Percentiles rank a stretch among this genome's conserved stretches.
Conservation (phyloP, 345 rosid species). For the Citrus cavaleriei region DNA sequence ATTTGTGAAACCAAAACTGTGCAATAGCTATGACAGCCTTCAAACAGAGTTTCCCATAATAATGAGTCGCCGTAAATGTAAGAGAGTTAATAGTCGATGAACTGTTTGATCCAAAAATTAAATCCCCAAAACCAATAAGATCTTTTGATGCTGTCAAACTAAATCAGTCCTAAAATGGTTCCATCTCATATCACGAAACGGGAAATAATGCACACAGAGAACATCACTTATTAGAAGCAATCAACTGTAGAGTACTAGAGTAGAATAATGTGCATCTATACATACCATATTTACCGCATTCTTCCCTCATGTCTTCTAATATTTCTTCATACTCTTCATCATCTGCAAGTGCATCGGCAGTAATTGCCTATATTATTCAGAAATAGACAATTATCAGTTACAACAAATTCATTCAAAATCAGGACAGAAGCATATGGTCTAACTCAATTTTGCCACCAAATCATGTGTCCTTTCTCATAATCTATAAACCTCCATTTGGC, state of each 20-base stretch:
- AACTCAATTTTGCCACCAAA: not conserved
- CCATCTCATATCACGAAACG: not conserved
- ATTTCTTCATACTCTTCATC: conserved; percentile 33
- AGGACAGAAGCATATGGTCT: not conserved
- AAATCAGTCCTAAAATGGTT: not conserved
- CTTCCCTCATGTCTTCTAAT: conserved; percentile 31
- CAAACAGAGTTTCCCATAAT: not conserved
- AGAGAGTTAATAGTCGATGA: not conserved
- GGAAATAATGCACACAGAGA: not conserved
- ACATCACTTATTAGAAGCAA: not conserved
- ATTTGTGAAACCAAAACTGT: not conserved
- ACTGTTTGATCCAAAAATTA: not conserved
- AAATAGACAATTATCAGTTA: conserved; percentile 1
- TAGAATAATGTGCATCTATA: not conserved
- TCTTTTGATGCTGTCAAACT: not conserved
- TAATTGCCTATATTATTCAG: conserved; percentile 15
- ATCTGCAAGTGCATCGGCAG: conserved; percentile 21
- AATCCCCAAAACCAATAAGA: not conserved
- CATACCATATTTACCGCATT: conserved; percentile 34
- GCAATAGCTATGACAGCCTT: not conserved
- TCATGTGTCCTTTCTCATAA: not conserved
- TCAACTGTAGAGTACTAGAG: not conserved
- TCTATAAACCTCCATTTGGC: not conserved
- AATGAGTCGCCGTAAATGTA: not conserved
- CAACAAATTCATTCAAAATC: not conserved